Evolutionary conservation across 116 monocot species (phyloP), one percentile per base, ranked within the genome.

Genomic region (Dioscorea cayenensis): DNA sequence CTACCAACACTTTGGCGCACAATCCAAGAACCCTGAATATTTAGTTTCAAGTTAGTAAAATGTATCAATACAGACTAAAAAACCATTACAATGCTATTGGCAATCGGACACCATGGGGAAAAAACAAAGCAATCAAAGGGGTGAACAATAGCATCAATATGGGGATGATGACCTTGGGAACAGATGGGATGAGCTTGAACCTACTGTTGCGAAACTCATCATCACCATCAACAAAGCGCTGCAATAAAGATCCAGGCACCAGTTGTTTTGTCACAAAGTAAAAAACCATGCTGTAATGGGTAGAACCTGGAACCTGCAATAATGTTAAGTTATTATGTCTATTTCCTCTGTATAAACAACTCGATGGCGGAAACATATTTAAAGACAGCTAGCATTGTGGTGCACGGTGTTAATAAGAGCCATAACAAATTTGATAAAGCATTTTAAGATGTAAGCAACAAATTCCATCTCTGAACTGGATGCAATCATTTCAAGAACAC

Each of bases 1-100:
- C 85, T 93, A 76, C 94, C 90, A 73, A 97, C 97, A 80, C 97
- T 97, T 64, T 97, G 97, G 16, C 97, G 88, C 60, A 97, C 97
- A 73, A 97, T 97, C 97, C 90, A 97, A 10, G 93, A 97, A 16
- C 97, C 97, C 97, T 97, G 68, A 27, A 75, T 63, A 60, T 36
- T 72, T 36, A 69, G 23, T 5, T 3, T 23, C 6, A 23, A 22
- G 23, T 62, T 23, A 62, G 22, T 23, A 62, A 23, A 9, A 16
- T 55, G 55, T 16, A 5, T 18, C 4, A 18, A 18, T 55, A 55
- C 14, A 16, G n/a, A 55, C 10, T 18, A 55, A 55, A 1, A 55
- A 18, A 18, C 5, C 55, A 18, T 55, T 55, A 55, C 10, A 11
- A 55, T 55, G 14, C 14, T 55, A 55, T 16, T 18, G 5, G 14